These are phyloP conservation scores for Planoprotostelium fungivorum DNA, from an alignment of 78 protist species.

Conservation along the genomic window DNA sequence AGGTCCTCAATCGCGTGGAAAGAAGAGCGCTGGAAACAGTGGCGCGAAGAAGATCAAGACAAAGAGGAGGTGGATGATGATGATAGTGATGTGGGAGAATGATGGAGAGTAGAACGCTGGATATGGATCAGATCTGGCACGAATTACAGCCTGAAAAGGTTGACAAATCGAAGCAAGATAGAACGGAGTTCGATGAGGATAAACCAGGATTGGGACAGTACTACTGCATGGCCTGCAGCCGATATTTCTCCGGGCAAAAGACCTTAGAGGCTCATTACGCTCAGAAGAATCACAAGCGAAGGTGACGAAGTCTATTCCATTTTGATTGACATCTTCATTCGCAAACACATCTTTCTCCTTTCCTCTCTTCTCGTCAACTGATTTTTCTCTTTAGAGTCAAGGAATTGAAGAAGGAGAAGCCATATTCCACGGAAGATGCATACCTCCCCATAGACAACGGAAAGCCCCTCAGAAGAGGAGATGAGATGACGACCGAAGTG, in stretches of 20 bases:
- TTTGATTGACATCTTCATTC: too few species aligned
- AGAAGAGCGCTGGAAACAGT: neutral
- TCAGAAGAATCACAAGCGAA: conserved; percentile 36
- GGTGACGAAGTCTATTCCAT: too few species aligned
- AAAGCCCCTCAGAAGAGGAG: conserved; percentile 25
- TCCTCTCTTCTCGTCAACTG: too few species aligned
- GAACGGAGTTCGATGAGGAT: conserved; percentile 31
- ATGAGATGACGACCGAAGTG: neutral
- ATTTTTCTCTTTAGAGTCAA: too few species aligned
- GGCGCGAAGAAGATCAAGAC: neutral
- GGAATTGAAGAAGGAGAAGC: conserved; percentile 32
- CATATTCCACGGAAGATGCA: conserved; percentile 22
- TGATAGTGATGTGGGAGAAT: neutral
- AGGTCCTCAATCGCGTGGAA: too few species aligned
- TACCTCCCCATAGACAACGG: conserved; percentile 50
- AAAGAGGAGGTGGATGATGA: neutral
- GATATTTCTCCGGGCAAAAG: conserved; percentile 16
- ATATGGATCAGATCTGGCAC: conserved; percentile 50
- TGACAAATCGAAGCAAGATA: conserved; percentile 18
- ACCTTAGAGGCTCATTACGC: conserved; percentile 24
- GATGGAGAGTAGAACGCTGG: conserved; percentile 12
- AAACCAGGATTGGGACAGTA: conserved; percentile 54
- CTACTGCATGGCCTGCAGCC: conserved; percentile 43
- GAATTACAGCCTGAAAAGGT: conserved; percentile 50
- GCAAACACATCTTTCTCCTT: too few species aligned